These are phyloP conservation scores for Pseudogymnoascus sp. DNA, from an alignment of 2,329 filamentous ascomycete species.

Conservation along the genomic window DNA sequence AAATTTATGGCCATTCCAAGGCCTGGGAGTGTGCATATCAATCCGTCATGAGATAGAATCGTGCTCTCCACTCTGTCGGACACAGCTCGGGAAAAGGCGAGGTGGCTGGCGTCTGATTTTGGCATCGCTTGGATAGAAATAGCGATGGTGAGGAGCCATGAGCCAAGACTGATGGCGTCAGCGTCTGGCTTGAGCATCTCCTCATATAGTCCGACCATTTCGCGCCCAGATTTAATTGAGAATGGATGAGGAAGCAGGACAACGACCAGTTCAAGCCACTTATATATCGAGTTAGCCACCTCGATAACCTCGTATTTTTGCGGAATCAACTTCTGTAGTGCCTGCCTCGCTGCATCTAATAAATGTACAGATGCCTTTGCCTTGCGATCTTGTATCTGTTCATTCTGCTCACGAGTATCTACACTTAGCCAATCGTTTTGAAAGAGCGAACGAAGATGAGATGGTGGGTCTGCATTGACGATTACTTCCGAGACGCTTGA, in stretches of 20 bases:
- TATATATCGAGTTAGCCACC: slow-evolving; percentile 19
- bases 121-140: slow-evolving; percentile 26
- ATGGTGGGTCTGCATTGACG: slow-evolving; percentile 20
- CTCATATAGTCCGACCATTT: slow-evolving; percentile 25
- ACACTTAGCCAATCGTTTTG: slow-evolving; percentile 26
- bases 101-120: slow-evolving; percentile 11
- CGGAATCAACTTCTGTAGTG: slow-evolving; percentile 22
- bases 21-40: slow-evolving; percentile 28
- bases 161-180: slow-evolving; percentile 24
- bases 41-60: slow-evolving; percentile 27
- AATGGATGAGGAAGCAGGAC: slow-evolving; percentile 22
- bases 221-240: slow-evolving; percentile 16
- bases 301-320: slow-evolving; percentile 21
- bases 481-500: slow-evolving; percentile 14
- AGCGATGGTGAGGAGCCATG: slow-evolving; percentile 25
- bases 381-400: slow-evolving; percentile 34
- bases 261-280: slow-evolving; percentile 25
- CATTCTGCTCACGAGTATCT: slow-evolving; percentile 16
- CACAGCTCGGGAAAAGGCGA: slow-evolving; percentile 21
- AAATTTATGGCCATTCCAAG: slow-evolving; percentile 30
- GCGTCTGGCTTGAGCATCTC: slow-evolving; percentile 19
- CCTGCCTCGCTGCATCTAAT: slow-evolving; percentile 14
- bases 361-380: slow-evolving; percentile 13
- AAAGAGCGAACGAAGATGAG: slow-evolving; percentile 27
- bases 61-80: slow-evolving; percentile 24